A percentile compares a stretch with the other conserved stretches of the same genome.
phyloP scores from a whole-genome alignment of 805 yeast species.

The Kuraishia borneana region DNA sequence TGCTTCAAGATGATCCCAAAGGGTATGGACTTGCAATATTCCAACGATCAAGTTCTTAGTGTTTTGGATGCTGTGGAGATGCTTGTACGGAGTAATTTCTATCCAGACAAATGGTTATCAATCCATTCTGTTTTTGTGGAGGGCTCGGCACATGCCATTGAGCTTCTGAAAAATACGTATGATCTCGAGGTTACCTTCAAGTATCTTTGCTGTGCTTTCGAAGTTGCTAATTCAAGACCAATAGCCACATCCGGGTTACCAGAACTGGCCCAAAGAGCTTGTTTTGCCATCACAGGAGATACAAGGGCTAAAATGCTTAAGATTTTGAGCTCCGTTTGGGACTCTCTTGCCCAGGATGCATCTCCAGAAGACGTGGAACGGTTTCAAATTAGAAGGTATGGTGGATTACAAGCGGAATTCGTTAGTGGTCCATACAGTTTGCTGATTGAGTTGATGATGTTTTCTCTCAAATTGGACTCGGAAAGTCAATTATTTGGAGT shows the following conservation, averaged over 20 bases:
- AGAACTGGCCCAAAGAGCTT: conserved; percentile 36
- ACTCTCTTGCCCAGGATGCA: conserved; percentile 54
- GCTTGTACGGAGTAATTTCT: conserved; percentile 42
- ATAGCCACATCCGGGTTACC: not conserved
- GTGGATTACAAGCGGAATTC: conserved; percentile 64
- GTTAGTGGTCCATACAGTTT: conserved; percentile 41
- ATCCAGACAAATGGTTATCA: conserved; percentile 71
- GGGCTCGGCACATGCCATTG: conserved; percentile 42
- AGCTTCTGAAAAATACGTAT: conserved; percentile 39
- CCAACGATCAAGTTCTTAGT: not conserved
- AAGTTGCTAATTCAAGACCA: no score
- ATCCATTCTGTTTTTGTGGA: conserved; percentile 47
- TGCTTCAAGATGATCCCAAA: conserved; percentile 26
- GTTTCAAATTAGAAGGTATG: conserved; percentile 50
- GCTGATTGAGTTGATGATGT: conserved; percentile 50
- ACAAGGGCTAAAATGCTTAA: conserved; percentile 48
- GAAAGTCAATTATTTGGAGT: conserved; percentile 53
- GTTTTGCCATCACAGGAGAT: conserved; percentile 50
- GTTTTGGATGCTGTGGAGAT: conserved; percentile 39
- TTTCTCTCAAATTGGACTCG: conserved; percentile 57
- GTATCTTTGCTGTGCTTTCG: not conserved
- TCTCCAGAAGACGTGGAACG: conserved; percentile 39
- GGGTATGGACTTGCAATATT: not conserved
- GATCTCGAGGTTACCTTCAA: conserved; percentile 13
- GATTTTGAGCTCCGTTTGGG: conserved; percentile 60